Evolutionary conservation across 805 yeast species (phyloP), one percentile per base, ranked within the genome.

Genomic region (Saccharomyces paradoxus): DNA sequence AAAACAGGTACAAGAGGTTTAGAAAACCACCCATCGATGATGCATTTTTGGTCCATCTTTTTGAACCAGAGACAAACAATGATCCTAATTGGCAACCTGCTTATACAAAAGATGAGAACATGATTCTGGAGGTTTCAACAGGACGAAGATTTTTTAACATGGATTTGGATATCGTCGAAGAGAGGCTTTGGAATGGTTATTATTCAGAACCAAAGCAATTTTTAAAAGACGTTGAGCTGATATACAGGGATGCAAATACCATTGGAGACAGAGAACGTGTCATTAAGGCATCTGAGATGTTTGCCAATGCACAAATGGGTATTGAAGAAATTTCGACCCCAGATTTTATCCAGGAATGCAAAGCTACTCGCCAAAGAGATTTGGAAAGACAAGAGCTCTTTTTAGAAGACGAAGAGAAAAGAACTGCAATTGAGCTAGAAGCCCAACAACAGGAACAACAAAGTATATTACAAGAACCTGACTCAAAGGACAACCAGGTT

Each of bases 111-210:
- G 80, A 79, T 56, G 83, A 82, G 46, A 83, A 87, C 58, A 86
- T 82, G 92, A 88, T 94, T 60, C 70, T 83, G n/a, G 97, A 94
- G 63, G 75, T 81, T 10, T 70, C 83, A 0, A 86, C 96, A 0
- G 95, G 94, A 2, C 81, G 80, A 54, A 77, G 75, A 59, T 92
- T 77, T 65, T 79, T 77, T 72, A 94, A 94, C 62, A 94, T 94
- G 87, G 99, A 94, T 64, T 74, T 94, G 53, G 99, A 94, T 65
- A 84, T 90, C 17, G 81, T 94, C 32, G 99, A 94, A 65, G 98
- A 94, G 67, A 77, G 99, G 55, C 71, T 94, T 53, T 94, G 99
- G 99, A 94, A 94, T 69, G 99, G 99, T 0, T 94, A 72, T 69
- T 94, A 94, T 65, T 84, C 89, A 41, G 97, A 90, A 63, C 97